Percentiles rank a stretch among this genome's conserved stretches.
Evolutionary conservation across 106 monocot genomes (phyloP).

Genomic region (Iris macrosiphon): DNA sequence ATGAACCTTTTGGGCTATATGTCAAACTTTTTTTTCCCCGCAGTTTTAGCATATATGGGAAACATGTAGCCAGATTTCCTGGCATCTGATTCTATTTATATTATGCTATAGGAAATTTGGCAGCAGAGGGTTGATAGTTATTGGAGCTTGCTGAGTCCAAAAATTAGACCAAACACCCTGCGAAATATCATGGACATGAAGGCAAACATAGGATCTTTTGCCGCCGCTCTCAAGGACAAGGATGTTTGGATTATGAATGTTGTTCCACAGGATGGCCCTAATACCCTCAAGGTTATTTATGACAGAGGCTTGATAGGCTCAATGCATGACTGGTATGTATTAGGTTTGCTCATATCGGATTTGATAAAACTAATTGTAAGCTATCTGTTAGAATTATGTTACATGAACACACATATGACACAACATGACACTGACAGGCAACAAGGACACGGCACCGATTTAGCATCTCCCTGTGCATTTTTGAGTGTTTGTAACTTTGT

Average conservation of each 20-base stretch:
- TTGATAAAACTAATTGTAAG: too few species aligned
- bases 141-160: conserved; percentile 57
- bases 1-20: not conserved
- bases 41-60: not conserved
- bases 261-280: conserved; percentile 66
- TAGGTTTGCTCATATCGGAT: too few species aligned
- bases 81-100: not conserved
- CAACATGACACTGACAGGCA: too few species aligned
- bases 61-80: not conserved
- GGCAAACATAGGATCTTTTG: conserved; percentile 86
- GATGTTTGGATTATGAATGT: conserved; percentile 98
- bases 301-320: conserved; percentile 87
- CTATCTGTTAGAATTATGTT: too few species aligned
- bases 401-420: too few species aligned
- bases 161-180: conserved; percentile 51
- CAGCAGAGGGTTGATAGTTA: conserved; percentile 58
- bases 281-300: conserved; percentile 79
- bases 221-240: conserved; percentile 77
- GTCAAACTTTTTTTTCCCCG: not conserved
- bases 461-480: too few species aligned
- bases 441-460: too few species aligned
- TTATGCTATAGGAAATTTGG: conserved; percentile 65
- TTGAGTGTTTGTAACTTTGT: too few species aligned
- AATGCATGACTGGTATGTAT: conserved; percentile 91
- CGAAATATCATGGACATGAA: conserved; percentile 99